Evolutionary conservation across 305 asterid species (phyloP).

Genomic region (Fraxinus xanthoxyloides): DNA sequence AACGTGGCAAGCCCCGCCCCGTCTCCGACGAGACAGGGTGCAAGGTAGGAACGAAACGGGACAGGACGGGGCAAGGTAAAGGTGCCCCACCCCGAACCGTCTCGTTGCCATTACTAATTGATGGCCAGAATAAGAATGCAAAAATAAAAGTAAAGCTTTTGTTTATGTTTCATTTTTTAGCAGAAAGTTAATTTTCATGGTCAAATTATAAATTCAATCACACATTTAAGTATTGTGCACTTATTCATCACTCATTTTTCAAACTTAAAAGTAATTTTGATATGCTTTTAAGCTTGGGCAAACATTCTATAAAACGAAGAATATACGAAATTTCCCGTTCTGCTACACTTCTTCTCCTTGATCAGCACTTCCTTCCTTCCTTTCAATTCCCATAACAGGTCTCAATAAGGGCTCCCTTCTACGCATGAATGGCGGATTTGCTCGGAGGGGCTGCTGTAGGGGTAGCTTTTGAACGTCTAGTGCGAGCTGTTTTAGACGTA

Average conservation of each 20-base stretch:
- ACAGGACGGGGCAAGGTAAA: no score
- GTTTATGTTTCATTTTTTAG: no score
- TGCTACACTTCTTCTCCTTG: not conserved
- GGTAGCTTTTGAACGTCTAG: slow-evolving; percentile 26
- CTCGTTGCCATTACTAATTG: no score
- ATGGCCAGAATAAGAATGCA: no score
- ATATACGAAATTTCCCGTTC: not conserved
- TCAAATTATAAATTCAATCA: no score
- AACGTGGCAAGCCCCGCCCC: no score
- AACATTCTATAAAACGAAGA: not conserved
- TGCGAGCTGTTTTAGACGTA: slow-evolving; percentile 17
- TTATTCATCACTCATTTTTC: not conserved
- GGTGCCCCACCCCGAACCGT: no score
- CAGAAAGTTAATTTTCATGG: no score
- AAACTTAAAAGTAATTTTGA: not conserved
- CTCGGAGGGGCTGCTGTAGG: slow-evolving; percentile 32
- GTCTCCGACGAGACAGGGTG: no score
- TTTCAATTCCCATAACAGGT: not conserved
- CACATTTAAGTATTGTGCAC: no score
- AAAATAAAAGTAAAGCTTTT: no score
- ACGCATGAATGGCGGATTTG: slow-evolving; percentile 14
- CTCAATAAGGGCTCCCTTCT: not conserved
- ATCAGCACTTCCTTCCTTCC: not conserved
- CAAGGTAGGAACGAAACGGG: no score
- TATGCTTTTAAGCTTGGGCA: not conserved